Percentiles rank a stretch among this genome's conserved stretches.
Conservation (phyloP, 2,329 filamentous ascomycete species). For the Beauveria asiatica region DNA sequence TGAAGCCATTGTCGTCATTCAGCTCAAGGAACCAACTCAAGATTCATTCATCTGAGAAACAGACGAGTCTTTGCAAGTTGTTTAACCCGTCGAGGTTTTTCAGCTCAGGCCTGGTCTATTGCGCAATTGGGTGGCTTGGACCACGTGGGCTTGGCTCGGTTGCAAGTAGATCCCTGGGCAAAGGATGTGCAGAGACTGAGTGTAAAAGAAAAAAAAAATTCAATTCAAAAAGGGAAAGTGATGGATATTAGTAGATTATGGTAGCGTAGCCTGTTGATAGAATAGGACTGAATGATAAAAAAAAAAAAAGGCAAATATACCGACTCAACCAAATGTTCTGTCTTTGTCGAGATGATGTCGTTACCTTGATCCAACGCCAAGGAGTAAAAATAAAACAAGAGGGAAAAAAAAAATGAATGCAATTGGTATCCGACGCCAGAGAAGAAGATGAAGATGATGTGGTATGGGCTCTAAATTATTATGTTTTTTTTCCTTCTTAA, state of each 20-base stretch:
- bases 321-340: background rate
- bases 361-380: conserved; percentile 6
- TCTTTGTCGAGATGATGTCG: background rate
- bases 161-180: background rate
- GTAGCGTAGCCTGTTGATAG: background rate
- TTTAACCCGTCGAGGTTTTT: background rate
- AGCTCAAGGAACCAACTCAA: background rate
- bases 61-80: background rate
- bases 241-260: conserved; percentile 3
- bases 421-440: conserved; percentile 9
- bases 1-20: background rate
- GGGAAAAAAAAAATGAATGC: background rate
- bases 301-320: background rate
- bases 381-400: background rate
- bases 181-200: background rate
- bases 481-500: background rate
- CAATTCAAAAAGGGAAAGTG: background rate
- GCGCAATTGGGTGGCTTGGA: conserved; percentile 1
- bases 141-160: conserved; percentile 8
- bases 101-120: background rate
- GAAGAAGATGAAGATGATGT: background rate
- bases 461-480: background rate
- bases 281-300: background rate
- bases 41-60: background rate
- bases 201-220: background rate